Evolutionary conservation across 2,329 filamentous ascomycete genomes (phyloP), one percentile per base, ranked within the genome.

Genomic region (Pezicula neosporulosa): DNA sequence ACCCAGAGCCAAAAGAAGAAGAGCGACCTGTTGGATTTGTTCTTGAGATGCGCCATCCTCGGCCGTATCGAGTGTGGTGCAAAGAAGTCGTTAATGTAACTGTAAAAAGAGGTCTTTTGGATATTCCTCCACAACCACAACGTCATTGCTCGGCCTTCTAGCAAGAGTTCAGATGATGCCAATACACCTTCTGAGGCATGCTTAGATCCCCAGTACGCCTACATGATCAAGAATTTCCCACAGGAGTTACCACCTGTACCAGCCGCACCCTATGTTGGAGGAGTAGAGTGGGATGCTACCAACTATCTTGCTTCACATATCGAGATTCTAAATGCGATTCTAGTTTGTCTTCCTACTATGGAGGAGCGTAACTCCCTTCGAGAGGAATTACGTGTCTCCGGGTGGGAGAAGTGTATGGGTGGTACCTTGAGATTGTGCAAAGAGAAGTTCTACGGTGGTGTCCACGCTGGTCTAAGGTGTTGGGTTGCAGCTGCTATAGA

Each of bases 31-130:
- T 96, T 7, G 85, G 85, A 3, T 97, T 97, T 66, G 91, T 97
- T 44, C 74, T 93, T 19, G 89, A 92, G 54, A 97, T 97, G 84
- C 87, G 89, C 60, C 85, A 86, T 35, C 83, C 90, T 46, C 82
- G 93, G 0, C 93, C 93, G 1, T 99, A 97, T 69, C 87, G 90
- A 33, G 82, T 96, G 3, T 99, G 93, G 93, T 90, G 87, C 71
- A 94, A 92, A 69, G 94, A 99, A 71, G 84, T 93, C 16, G 86
- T 86, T 53, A 92, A 89, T 62, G 93, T 97, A 44, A 96, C 92
- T n/a, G n/a, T n/a, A n/a, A 39, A 97, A 97, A 69, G 93, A 99
- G 68, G 93, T 97, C 27, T 99, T 99, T 68, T 99, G 93, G 93
- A 97, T 97, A 66, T 99, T 97, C 73, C 78, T 97, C 49, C 93